Base-by-base conservation (phyloP, 2,329 filamentous ascomycete species). In the Alternaria sp. region DNA sequence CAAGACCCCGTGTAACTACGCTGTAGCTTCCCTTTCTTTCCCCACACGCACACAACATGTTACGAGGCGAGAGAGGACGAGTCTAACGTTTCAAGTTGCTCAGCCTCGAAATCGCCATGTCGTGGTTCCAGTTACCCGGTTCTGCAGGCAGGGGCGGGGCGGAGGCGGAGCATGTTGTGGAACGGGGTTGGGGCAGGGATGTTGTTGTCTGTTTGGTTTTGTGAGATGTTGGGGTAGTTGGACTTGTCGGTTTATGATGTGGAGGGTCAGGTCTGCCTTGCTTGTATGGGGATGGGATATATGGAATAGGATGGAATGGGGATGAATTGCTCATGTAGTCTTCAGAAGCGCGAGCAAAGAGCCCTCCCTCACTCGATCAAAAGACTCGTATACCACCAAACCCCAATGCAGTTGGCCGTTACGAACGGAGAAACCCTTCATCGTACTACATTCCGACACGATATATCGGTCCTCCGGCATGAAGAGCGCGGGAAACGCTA, bases 111-210 rank as follows among this genome's bases (percentile, higher is more conserved):
- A 11, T 40, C 36, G 36, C 36, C 36, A 40, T 40, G 36, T 40
- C 36, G 36, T 40, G 36, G 36, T 0, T 40, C 36, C 36, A 40
- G n/a, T 1, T 40, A 40, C 36, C 36, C 36, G 36, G 36, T 40
- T 40, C 36, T 40, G 36, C 36, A 40, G 36, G 36, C 36, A 40
- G 15, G n/a, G 36, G 36, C 36, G 36, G 17, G n/a, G 36, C 36
- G n/a, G 36, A 40, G 36, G 36, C 36, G 49, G 28, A 23, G 28
- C 30, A 50, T 47, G 60, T 50, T 59, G 60, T 62, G 60, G 36
- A 30, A 62, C 46, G 10, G 55, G 50, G 26, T 32, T 28, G 11
- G 47, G 30, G 47, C 21, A 23, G 46, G 55, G 55, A 6, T 36
- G 46, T 5, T 3, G 23, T 25, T 36, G 28, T 51, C 28, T 3